Evolutionary conservation across 371 early-diverging fungal species (phyloP), one percentile per base, ranked within the genome.

Genomic region (Quaeritorhiza haematococci): DNA sequence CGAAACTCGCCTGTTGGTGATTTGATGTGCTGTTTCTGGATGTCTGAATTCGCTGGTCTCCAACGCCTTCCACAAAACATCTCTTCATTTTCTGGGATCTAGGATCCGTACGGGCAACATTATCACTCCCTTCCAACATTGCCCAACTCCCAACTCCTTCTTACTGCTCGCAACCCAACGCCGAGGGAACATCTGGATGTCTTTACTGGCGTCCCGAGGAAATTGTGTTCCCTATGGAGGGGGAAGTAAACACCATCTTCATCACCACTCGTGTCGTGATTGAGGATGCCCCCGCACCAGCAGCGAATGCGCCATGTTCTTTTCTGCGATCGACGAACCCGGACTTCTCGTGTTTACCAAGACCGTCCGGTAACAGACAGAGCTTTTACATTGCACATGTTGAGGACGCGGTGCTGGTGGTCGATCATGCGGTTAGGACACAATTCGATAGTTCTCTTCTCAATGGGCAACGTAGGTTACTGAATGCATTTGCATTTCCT

Each of bases 391-490:
- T 69, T 29, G 65, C 69, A 26, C 55, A 64, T 44, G 41, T 68
- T 30, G 69, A 68, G 35, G 23, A 52, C 32, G 26, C 62, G 24
- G 41, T 59, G 6, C 23, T 82, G 17, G 70, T 67, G 68, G 56
- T 81, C 34, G 81, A 81, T 34, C 83, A 82, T 59, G 70, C 78
- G 24, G 69, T 82, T 26, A 69, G 76, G 13, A 70, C 72, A 10
- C 62, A 56, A 33, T 54, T 42, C 38, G 48, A 41, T 1, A n/a
- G 45, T 3, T 45, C n/a, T n/a, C n/a, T n/a, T n/a, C n/a, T n/a
- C n/a, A n/a, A n/a, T n/a, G n/a, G n/a, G n/a, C n/a, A n/a, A n/a
- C n/a, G n/a, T n/a, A n/a, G n/a, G n/a, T n/a, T n/a, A n/a, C n/a
- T n/a, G n/a, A n/a, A n/a, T n/a, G n/a, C n/a, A n/a, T n/a, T n/a